Percentiles rank a stretch among this genome's conserved stretches.
phyloP scores from a whole-genome alignment of 495 filamentous ascomycete species.

The Penicillium psychrofluorescens region DNA sequence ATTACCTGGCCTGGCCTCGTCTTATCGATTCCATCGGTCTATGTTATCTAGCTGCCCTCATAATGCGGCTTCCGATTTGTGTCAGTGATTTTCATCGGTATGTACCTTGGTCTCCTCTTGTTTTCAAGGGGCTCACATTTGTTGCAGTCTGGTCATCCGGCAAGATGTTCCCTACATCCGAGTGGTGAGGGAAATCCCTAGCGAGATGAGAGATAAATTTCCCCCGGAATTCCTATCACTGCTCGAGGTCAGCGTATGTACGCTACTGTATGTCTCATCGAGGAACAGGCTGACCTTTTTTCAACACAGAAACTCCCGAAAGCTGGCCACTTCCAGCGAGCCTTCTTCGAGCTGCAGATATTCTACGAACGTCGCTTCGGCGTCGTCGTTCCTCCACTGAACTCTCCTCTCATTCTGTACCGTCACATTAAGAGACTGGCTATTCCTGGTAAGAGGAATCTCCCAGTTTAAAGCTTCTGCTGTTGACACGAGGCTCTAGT shows the following conservation, averaged over 20 bases:
- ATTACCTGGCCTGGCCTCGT: slow-evolving; percentile 40
- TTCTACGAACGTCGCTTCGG: slow-evolving; percentile 60
- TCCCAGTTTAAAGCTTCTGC: not conserved
- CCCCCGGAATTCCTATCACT: slow-evolving; percentile 50
- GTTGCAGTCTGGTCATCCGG: slow-evolving; percentile 26
- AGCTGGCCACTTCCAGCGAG: slow-evolving; percentile 54
- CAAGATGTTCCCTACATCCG: slow-evolving; percentile 42
- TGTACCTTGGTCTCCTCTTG: slow-evolving; percentile 1
- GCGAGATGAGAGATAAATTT: slow-evolving; percentile 57
- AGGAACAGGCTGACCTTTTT: not conserved
- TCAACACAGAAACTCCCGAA: slow-evolving; percentile 28
- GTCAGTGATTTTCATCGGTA: slow-evolving; percentile 56
- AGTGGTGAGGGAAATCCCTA: slow-evolving; percentile 46
- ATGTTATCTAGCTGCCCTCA: slow-evolving; percentile 58
- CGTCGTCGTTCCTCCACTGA: slow-evolving; percentile 65
- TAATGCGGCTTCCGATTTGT: slow-evolving; percentile 58
- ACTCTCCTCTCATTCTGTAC: slow-evolving; percentile 57
- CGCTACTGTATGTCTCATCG: slow-evolving; percentile 1
- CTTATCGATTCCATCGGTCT: slow-evolving; percentile 57
- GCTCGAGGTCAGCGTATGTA: slow-evolving; percentile 48
- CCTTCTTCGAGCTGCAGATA: slow-evolving; percentile 52
- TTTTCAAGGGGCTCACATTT: not conserved
- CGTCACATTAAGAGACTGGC: slow-evolving; percentile 66
- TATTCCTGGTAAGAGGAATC: slow-evolving; percentile 59
- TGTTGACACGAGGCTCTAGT: slow-evolving; percentile 32